A percentile compares a stretch with the other conserved stretches of the same genome.
phyloP scores from a whole-genome alignment of 2,329 filamentous ascomycete species.

The Talaromyces sp. region DNA sequence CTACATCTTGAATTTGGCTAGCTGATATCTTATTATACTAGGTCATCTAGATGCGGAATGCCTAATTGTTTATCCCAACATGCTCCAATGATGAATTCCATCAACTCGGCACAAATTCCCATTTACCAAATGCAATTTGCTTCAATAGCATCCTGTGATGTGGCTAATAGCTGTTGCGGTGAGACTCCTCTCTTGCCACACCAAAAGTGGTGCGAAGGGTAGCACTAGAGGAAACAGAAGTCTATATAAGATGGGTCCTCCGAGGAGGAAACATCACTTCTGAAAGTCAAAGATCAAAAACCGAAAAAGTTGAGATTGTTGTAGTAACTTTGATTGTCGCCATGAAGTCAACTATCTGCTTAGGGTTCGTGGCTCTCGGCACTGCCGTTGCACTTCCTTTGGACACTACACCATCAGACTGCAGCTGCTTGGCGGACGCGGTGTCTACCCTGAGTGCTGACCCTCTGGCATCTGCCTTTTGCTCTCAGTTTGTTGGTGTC shows the following conservation, averaged over 20 bases:
- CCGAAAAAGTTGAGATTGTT: background rate
- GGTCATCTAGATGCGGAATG: background rate
- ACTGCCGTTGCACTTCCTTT: background rate
- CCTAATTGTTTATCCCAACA: background rate
- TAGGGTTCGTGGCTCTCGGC: background rate
- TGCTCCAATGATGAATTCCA: background rate
- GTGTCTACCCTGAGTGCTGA: slow-evolving; percentile 8
- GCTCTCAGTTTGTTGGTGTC: slow-evolving; percentile 6
- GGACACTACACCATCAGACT: background rate
- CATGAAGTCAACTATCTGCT: background rate
- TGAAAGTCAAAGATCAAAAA: background rate
- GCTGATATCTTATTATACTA: background rate
- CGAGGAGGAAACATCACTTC: background rate
- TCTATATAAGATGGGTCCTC: background rate
- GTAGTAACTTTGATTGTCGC: background rate
- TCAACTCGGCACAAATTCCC: background rate
- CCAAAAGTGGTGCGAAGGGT: background rate
- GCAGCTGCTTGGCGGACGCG: slow-evolving; percentile 10
- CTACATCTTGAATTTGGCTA: background rate
- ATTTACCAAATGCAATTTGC: background rate
- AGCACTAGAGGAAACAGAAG: background rate
- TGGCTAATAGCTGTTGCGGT: background rate
- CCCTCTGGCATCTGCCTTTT: slow-evolving; percentile 1
- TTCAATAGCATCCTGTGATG: background rate
- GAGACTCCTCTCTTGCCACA: background rate